These are phyloP conservation scores for Ogataea siamensis DNA, from an alignment of 805 yeast genomes.

Conservation along the genomic window DNA sequence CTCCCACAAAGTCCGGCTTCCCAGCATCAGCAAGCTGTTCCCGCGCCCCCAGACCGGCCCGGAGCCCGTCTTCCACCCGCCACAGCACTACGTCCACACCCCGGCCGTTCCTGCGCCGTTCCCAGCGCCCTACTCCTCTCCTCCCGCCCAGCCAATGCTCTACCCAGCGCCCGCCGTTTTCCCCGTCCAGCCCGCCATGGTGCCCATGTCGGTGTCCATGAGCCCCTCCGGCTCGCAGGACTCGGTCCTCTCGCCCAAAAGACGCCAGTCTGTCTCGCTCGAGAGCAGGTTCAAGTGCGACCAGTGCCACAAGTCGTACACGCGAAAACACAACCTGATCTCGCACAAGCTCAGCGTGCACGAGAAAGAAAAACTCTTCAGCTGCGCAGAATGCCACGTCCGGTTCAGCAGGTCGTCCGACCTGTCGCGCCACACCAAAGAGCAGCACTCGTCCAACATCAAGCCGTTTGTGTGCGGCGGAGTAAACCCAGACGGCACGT, in stretches of 20 bases:
- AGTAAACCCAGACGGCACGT: constrained; percentile 20
- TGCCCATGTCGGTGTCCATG: constrained; percentile 2
- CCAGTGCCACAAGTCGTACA: constrained; percentile 27
- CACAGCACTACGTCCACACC: constrained; percentile 4
- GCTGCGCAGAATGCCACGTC: constrained; percentile 22
- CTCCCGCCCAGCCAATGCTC: not conserved
- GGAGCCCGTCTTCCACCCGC: not conserved
- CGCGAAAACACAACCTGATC: constrained; percentile 29
- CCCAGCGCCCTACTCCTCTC: constrained; percentile 1
- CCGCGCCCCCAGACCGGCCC: constrained; percentile 13
- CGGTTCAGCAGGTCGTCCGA: constrained; percentile 24
- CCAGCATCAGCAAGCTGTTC: constrained; percentile 25
- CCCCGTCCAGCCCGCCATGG: constrained; percentile 1
- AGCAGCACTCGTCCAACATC: constrained; percentile 22
- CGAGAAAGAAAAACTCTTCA: constrained; percentile 26
- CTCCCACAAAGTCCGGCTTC: constrained; percentile 18
- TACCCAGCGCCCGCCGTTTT: not conserved
- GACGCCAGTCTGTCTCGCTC: not conserved
- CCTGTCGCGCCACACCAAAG: constrained; percentile 25
- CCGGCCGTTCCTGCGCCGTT: not conserved
- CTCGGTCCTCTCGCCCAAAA: constrained; percentile 2
- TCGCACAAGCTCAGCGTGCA: constrained; percentile 30
- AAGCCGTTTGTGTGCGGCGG: constrained; percentile 28
- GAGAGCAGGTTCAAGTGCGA: constrained; percentile 26
- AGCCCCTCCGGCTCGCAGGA: constrained; percentile 1